Base-by-base conservation (phyloP, 805 yeast genomes). In the Metschnikowia baotianmanensis region DNA sequence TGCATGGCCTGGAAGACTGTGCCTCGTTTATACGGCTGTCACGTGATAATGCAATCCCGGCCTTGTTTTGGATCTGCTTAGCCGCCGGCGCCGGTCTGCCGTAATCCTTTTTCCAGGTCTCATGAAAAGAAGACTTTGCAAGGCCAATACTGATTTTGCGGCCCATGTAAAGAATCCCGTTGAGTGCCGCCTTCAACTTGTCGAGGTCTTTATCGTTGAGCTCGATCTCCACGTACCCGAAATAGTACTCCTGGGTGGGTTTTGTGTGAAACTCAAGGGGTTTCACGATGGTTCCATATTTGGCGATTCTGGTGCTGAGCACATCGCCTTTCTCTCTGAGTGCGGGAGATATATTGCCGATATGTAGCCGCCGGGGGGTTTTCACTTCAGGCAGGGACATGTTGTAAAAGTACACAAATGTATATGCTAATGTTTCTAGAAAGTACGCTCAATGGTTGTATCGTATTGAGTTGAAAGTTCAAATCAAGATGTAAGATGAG, bases 81-180 rank as follows among this genome's bases (percentile, higher is more conserved):
- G 27, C 16, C 28, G 57, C 48, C 9, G 59, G 58, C 2, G 52
- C 40, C 28, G 75, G 75, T 31, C 75, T 59, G 10, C 58, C 61
- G 22, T 59, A 45, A 47, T 81, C 82, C 32, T 59, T 56, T 22
- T 62, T 59, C 82, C 82, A 74, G 15, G 61, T 55, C 18, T 65
- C 65, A 9, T 45, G 32, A 32, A 63, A 53, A 60, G 64, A 84
- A 31, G 67, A 67, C 0, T 80, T 80, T 3, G 97, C 96, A 32
- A 65, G 58, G 38, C 74, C 78, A 8, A 91, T 63, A 2, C 69
- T 67, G 25, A 91, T 60, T 38, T 73, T 77, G 19, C 83, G 71
- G 2, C 95, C 96, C 72, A 85, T 87, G 62, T 74, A 91, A 19
- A 74, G 76, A 1, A 83, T 76, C 22, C 90, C 93, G 57, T 87